Conservation (phyloP, 768 basidiomycete species). For the Leccinellum luteum region DNA sequence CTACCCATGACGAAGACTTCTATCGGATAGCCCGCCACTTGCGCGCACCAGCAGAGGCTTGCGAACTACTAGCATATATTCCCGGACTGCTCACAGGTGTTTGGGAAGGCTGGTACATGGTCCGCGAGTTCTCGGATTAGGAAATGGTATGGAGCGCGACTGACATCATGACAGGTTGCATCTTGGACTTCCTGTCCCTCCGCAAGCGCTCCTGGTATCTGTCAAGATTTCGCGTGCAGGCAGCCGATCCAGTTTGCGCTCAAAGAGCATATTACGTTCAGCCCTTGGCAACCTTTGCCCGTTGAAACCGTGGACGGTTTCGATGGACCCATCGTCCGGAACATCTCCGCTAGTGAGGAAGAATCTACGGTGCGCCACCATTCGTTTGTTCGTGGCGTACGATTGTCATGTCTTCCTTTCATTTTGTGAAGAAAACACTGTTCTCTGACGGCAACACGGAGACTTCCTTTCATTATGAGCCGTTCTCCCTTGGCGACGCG, state of each 20-base stretch:
- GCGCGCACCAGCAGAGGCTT: constrained; percentile 16
- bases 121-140: constrained; percentile 30
- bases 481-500: constrained; percentile 28
- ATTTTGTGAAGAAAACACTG: constrained; percentile 18
- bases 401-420: constrained; percentile 20
- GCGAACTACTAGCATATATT: constrained; percentile 32
- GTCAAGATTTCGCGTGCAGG: constrained; percentile 40
- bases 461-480: constrained; percentile 30
- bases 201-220: constrained; percentile 1
- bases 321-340: constrained; percentile 24
- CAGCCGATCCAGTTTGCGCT: constrained; percentile 51
- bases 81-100: constrained; percentile 51
- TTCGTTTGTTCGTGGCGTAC: constrained; percentile 4
- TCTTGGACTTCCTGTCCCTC: constrained; percentile 20
- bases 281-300: constrained; percentile 36
- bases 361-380: constrained; percentile 18
- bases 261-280: constrained; percentile 43
- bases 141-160: constrained; percentile 7
- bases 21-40: constrained; percentile 29
- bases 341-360: constrained; percentile 19
- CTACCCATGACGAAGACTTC: constrained; percentile 37
- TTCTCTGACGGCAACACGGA: constrained; percentile 29
- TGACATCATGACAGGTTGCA: constrained; percentile 28
- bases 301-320: constrained; percentile 18
- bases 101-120: constrained; percentile 65